A percentile compares a stretch with the other conserved stretches of the same genome.
These are phyloP conservation scores for Primulina tabacum DNA, from an alignment of 257 asterid species.

Conservation along the genomic window DNA sequence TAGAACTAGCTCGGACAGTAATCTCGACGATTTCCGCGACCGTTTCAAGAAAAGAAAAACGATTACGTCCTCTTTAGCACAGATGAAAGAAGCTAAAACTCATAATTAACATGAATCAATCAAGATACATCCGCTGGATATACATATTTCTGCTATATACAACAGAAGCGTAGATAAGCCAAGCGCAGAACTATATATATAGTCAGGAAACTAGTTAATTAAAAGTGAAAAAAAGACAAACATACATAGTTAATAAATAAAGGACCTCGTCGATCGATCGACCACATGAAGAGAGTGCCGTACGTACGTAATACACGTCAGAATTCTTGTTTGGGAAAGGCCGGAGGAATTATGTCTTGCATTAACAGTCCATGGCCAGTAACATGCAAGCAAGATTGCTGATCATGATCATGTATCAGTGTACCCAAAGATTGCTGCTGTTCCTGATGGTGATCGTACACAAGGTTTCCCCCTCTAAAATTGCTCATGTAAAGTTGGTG, in stretches of 20 bases:
- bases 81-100: too few relatives aligned
- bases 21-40: too few relatives aligned
- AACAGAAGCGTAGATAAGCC: neutral
- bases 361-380: slow-evolving; percentile 41
- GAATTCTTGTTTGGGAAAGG: slow-evolving; percentile 39
- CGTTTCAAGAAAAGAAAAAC: too few relatives aligned
- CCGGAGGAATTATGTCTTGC: slow-evolving; percentile 45
- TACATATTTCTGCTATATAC: neutral
- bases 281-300: neutral
- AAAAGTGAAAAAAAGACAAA: neutral
- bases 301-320: neutral
- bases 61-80: too few relatives aligned
- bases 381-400: slow-evolving; percentile 22
- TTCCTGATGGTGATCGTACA: slow-evolving; percentile 26
- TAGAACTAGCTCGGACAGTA: too few relatives aligned
- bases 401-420: neutral
- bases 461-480: slow-evolving; percentile 20
- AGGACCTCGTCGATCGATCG: neutral
- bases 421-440: slow-evolving; percentile 13
- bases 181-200: neutral
- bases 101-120: neutral
- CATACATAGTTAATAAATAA: too few relatives aligned
- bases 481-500: slow-evolving; percentile 30
- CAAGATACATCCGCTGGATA: neutral
- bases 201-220: neutral